phyloP scores from a whole-genome alignment of 1,284 basidiomycete genomes.

The Fomitopsis betulina region DNA sequence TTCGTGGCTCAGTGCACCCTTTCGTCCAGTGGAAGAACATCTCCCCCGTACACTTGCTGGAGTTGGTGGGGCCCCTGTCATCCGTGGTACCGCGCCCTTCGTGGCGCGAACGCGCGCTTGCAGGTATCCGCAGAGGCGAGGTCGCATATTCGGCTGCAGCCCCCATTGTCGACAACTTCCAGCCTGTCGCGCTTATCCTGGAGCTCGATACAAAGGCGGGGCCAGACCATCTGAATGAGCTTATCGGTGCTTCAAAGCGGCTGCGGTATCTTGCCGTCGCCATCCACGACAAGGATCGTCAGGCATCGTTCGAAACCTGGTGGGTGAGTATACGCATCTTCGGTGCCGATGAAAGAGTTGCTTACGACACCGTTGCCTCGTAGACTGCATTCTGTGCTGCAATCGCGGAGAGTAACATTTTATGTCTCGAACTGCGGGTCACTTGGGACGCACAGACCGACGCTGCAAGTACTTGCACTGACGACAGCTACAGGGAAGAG shows the following conservation, averaged over 20 bases:
- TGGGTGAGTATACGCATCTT: neutral
- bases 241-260: neutral
- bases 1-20: neutral
- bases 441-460: neutral
- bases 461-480: neutral
- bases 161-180: neutral
- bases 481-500: neutral
- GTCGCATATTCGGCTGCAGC: neutral
- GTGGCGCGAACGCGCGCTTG: neutral
- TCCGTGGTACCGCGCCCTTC: neutral
- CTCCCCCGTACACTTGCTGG: neutral
- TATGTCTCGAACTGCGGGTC: neutral
- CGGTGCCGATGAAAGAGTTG: neutral
- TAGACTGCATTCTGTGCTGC: neutral
- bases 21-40: neutral
- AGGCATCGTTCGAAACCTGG: neutral
- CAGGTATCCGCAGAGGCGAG: neutral
- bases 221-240: neutral
- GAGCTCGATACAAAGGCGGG: neutral
- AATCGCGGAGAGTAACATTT: neutral
- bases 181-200: neutral
- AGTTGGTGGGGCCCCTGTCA: neutral
- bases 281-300: neutral
- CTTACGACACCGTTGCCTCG: neutral
- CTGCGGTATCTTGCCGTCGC: neutral